phyloP scores from a whole-genome alignment of 2,329 filamentous ascomycete species.

The Microcyclosporella mali region DNA sequence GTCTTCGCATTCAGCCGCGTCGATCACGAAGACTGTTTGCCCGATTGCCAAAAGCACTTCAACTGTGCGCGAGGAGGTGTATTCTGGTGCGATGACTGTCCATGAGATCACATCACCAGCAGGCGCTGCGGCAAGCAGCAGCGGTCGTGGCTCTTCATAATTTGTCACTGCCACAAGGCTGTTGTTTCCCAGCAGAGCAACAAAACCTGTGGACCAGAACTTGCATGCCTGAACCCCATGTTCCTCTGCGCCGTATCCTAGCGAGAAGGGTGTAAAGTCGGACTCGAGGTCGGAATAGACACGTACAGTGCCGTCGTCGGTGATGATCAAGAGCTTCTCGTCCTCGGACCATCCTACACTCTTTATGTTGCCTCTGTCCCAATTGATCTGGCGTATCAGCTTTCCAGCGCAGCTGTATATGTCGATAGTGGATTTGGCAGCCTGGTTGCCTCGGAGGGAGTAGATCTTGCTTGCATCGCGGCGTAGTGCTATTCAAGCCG shows the following conservation, averaged over 20 bases:
- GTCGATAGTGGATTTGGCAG: slow-evolving; percentile 78
- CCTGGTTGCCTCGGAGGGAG: slow-evolving; percentile 64
- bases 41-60: slow-evolving; percentile 84
- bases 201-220: slow-evolving; percentile 90
- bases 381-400: slow-evolving; percentile 58
- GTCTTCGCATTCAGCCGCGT: slow-evolving; percentile 86
- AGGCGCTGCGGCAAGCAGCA: slow-evolving; percentile 68
- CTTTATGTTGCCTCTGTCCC: slow-evolving; percentile 83
- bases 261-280: slow-evolving; percentile 88
- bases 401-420: slow-evolving; percentile 91
- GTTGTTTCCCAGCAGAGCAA: slow-evolving; percentile 85
- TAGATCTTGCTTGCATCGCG: slow-evolving; percentile 82
- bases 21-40: slow-evolving; percentile 77
- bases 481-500: slow-evolving; percentile 63
- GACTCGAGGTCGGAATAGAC: slow-evolving; percentile 89
- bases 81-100: slow-evolving; percentile 79
- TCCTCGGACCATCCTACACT: slow-evolving; percentile 95
- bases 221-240: slow-evolving; percentile 80
- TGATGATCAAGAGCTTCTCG: slow-evolving; percentile 82
- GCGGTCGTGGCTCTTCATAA: slow-evolving; percentile 85
- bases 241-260: slow-evolving; percentile 83
- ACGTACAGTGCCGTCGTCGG: slow-evolving; percentile 81
- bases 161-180: slow-evolving; percentile 77
- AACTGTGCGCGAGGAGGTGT: slow-evolving; percentile 85
- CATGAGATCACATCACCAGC: slow-evolving; percentile 78